Evolutionary conservation across 306 rosid genomes (phyloP).

Genomic region (Begonia fuchsioides): DNA sequence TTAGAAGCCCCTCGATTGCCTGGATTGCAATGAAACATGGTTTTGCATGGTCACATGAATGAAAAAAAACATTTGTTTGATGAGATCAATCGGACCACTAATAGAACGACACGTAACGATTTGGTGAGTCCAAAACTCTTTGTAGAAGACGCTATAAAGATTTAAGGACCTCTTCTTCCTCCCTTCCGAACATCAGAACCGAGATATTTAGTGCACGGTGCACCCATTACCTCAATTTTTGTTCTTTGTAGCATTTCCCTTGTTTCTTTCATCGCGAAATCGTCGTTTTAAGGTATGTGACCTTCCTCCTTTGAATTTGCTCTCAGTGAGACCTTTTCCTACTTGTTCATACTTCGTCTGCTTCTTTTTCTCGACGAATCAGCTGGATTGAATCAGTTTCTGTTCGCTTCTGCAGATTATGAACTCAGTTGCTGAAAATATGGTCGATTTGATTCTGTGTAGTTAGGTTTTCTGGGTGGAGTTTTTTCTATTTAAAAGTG

Average conservation of each 20-base stretch:
- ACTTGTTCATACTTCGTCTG: too few relatives aligned
- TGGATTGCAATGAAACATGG: too few relatives aligned
- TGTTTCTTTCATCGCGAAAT: neutral
- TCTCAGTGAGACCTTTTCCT: neutral
- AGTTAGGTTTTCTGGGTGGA: neutral
- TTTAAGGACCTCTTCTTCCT: too few relatives aligned
- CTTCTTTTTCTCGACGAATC: neutral
- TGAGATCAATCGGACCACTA: constrained; percentile 15
- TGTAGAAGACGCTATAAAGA: too few relatives aligned
- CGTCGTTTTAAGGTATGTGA: neutral
- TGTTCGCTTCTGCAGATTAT: neutral
- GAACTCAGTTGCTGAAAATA: neutral
- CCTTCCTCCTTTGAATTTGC: neutral
- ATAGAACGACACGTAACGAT: constrained; percentile 42
- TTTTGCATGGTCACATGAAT: too few relatives aligned
- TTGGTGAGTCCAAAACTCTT: constrained; percentile 26
- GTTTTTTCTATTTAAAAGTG: neutral
- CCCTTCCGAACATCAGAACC: too few relatives aligned
- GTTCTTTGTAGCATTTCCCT: neutral
- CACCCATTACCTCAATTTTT: neutral
- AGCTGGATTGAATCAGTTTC: neutral
- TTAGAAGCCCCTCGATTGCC: too few relatives aligned
- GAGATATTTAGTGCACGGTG: neutral
- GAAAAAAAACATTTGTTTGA: too few relatives aligned
- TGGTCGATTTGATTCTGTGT: neutral